phyloP scores from a whole-genome alignment of 768 basidiomycete genomes.

The Mycena crocata region DNA sequence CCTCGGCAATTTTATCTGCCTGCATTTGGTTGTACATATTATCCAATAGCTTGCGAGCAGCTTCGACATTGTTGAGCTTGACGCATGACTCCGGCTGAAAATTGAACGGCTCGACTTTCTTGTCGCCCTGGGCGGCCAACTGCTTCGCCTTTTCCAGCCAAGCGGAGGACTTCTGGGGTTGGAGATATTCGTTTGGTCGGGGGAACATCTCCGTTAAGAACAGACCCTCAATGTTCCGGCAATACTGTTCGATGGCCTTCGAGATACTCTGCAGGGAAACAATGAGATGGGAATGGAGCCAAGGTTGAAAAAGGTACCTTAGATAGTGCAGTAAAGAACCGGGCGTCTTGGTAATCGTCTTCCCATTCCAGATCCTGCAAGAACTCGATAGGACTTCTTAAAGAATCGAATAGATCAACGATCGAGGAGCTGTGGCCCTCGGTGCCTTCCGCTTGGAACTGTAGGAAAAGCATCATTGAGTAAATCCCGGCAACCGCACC shows the following conservation, averaged over 20 bases:
- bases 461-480: not conserved
- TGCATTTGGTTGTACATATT: constrained; percentile 94
- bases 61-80: constrained; percentile 97
- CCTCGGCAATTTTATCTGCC: constrained; percentile 84
- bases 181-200: constrained; percentile 78
- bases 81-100: constrained; percentile 95
- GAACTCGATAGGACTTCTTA: constrained; percentile 91
- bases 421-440: constrained; percentile 97
- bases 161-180: constrained; percentile 88
- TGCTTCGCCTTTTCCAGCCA: constrained; percentile 90
- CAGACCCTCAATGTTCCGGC: constrained; percentile 84
- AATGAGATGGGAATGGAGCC: not conserved
- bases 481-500: not conserved
- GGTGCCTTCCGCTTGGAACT: constrained; percentile 83
- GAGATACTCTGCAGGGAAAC: constrained; percentile 76
- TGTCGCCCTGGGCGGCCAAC: constrained; percentile 82
- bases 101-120: constrained; percentile 94
- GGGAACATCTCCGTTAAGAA: constrained; percentile 98
- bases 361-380: constrained; percentile 93
- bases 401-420: constrained; percentile 93
- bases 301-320: constrained; percentile 63
- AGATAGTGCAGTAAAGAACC: constrained; percentile 89
- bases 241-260: constrained; percentile 93
- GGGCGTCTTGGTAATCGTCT: constrained; percentile 87
- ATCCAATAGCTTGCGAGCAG: constrained; percentile 90